A percentile compares a stretch with the other conserved stretches of the same genome.
Evolutionary conservation across 2,329 filamentous ascomycete species (phyloP).

Genomic region (Penicillium corylophilum): DNA sequence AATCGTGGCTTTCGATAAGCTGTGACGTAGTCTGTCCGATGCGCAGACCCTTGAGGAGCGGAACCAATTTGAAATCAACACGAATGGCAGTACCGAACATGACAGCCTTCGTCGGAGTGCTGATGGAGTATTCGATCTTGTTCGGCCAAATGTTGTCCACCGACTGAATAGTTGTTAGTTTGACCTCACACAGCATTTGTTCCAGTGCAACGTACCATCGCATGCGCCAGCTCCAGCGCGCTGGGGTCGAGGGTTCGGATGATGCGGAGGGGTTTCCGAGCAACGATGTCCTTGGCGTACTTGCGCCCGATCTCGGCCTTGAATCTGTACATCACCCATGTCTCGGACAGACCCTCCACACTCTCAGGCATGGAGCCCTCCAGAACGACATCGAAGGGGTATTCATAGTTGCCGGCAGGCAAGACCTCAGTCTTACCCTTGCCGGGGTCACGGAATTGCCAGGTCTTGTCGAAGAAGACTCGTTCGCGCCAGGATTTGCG

Average conservation of each 20-base stretch:
- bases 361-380: slow-evolving; percentile 73
- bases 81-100: slow-evolving; percentile 86
- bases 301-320: slow-evolving; percentile 90
- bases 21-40: slow-evolving; percentile 80
- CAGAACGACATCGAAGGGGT: slow-evolving; percentile 74
- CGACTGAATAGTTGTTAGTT: slow-evolving; percentile 46
- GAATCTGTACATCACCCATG: slow-evolving; percentile 84
- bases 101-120: slow-evolving; percentile 89
- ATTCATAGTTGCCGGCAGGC: slow-evolving; percentile 76
- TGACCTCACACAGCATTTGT: background rate
- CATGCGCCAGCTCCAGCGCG: slow-evolving; percentile 75
- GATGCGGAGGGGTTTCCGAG: slow-evolving; percentile 74
- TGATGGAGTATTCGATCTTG: slow-evolving; percentile 94
- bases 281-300: slow-evolving; percentile 80
- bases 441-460: slow-evolving; percentile 63
- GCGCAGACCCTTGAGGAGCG: slow-evolving; percentile 81
- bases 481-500: slow-evolving; percentile 44
- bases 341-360: slow-evolving; percentile 82
- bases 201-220: slow-evolving; percentile 61
- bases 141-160: slow-evolving; percentile 98
- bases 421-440: slow-evolving; percentile 56
- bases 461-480: slow-evolving; percentile 66
- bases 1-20: slow-evolving; percentile 75
- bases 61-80: slow-evolving; percentile 82
- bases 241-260: slow-evolving; percentile 75